Conservation (phyloP, 2,329 filamentous ascomycete genomes). For the Neofusicoccum umdonicola region DNA sequence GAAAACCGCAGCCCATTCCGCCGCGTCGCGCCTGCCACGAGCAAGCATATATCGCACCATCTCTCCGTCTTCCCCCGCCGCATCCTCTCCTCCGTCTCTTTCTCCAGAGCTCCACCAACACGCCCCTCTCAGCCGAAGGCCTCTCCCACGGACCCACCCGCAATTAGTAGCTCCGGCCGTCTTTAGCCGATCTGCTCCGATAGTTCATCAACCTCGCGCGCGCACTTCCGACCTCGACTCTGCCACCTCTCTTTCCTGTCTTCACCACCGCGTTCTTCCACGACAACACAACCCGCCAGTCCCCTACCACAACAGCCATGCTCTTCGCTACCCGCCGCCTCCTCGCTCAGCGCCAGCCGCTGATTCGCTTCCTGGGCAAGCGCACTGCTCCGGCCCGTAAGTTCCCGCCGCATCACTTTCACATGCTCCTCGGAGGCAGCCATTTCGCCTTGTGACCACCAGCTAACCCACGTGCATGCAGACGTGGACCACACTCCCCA, state of each 20-base stretch:
- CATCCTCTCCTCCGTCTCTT: not conserved
- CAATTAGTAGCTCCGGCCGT: slow-evolving; percentile 2
- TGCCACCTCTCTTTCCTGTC: not conserved
- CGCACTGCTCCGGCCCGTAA: slow-evolving; percentile 45
- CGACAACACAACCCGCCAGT: not conserved
- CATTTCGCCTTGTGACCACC: slow-evolving; percentile 16
- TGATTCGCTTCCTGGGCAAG: slow-evolving; percentile 54
- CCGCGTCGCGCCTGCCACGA: not conserved
- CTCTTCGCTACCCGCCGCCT: slow-evolving; percentile 49
- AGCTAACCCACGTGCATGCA: slow-evolving; percentile 35
- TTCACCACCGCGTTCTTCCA: not conserved
- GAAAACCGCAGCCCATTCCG: slow-evolving; percentile 6
- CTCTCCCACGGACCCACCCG: slow-evolving; percentile 2
- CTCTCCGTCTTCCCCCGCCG: too few relatives aligned
- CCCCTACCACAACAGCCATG: slow-evolving; percentile 20
- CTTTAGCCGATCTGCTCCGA: slow-evolving; percentile 17
- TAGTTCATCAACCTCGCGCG: slow-evolving; percentile 1
- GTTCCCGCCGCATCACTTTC: slow-evolving; percentile 21
- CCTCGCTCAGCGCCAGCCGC: slow-evolving; percentile 47
- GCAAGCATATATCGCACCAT: too few relatives aligned
- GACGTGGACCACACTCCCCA: slow-evolving; percentile 73
- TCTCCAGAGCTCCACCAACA: not conserved
- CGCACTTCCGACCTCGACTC: not conserved
- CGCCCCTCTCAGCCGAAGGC: not conserved
- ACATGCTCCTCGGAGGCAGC: slow-evolving; percentile 10